Base-by-base conservation (phyloP, 805 yeast species). In the Candida sonorensis region DNA sequence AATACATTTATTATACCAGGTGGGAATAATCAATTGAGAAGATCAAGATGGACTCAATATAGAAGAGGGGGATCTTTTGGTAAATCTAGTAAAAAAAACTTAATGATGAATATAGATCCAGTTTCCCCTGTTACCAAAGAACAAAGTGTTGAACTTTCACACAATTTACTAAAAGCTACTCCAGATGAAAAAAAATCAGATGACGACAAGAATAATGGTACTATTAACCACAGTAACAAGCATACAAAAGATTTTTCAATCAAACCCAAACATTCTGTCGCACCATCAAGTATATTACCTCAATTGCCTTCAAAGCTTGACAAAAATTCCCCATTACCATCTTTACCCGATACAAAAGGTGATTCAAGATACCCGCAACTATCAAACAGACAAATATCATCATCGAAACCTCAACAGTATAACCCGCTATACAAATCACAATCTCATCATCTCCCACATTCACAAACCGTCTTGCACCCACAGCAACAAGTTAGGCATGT, bases 11-110 rank as follows among this genome's bases (percentile, higher is more conserved):
- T 29, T 15, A 36, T 48, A 31, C 43, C 42, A 33, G 38, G 36
- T 11, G 38, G 35, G 6, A 44, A 38, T 14, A 18, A 38, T 22
- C 48, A 44, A 27, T 36, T 57, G 27, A 67, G 60, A 43, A 62
- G 77, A 49, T 62, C 70, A 37, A 60, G 67, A 43, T 69, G 75
- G 64, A 63, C 71, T 19, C 67, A 75, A 1, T 70, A 71, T 44
- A 60, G 72, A 40, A 57, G 64, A 50, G 64, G 62, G 10, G 39
- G 52, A 17, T 19, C 55, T 27, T 30, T 36, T 22, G 24, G 13
- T 11, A 22, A 37, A 37, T 27, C 17, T 13, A 18, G 17, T 1
- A 17, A 17, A 32, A 19, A 23, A 26, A 20, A 23, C 30, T 16
- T 22, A 35, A 18, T 21, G 23, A 18, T 29, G 21, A 32, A 6